Conservation (phyloP, 805 yeast genomes). For the Candida mattraensis region DNA sequence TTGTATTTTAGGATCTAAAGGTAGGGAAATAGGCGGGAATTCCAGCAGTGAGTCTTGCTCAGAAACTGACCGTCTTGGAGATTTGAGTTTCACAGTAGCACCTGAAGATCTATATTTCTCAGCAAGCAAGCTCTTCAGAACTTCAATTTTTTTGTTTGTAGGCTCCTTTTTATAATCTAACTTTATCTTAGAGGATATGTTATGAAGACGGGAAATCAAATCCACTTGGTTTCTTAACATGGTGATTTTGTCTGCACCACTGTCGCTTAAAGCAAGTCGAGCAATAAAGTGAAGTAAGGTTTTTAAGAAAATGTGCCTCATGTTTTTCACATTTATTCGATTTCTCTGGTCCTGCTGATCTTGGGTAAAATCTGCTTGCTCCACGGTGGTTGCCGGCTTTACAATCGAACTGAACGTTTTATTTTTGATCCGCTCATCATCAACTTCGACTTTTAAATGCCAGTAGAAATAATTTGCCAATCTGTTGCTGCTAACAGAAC, state of each 20-base stretch:
- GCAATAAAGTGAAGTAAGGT: slow-evolving; percentile 33
- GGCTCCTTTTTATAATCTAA: slow-evolving; percentile 61
- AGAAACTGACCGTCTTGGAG: slow-evolving; percentile 12
- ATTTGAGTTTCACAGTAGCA: slow-evolving; percentile 7
- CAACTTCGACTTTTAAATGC: slow-evolving; percentile 86
- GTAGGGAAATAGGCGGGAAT: slow-evolving; percentile 61
- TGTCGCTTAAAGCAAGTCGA: slow-evolving; percentile 21
- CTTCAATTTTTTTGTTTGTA: slow-evolving; percentile 72
- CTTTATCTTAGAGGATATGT: slow-evolving; percentile 64
- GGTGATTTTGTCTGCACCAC: slow-evolving; percentile 32
- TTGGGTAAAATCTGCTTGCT: slow-evolving; percentile 15
- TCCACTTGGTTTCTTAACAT: slow-evolving; percentile 53
- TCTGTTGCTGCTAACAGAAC: slow-evolving; percentile 62
- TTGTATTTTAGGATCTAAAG: slow-evolving; percentile 77
- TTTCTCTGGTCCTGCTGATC: slow-evolving; percentile 13
- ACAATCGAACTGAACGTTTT: not conserved
- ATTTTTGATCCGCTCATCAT: slow-evolving; percentile 46
- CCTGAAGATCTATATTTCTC: slow-evolving; percentile 43
- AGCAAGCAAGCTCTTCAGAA: slow-evolving; percentile 54
- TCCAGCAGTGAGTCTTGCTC: slow-evolving; percentile 34
- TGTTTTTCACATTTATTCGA: slow-evolving; percentile 5
- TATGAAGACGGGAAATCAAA: slow-evolving; percentile 64
- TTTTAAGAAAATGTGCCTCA: slow-evolving; percentile 24
- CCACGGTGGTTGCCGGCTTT: slow-evolving; percentile 3
- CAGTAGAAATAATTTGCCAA: slow-evolving; percentile 87